A percentile compares a stretch with the other conserved stretches of the same genome.
These are phyloP conservation scores for Salix caprea DNA, from an alignment of 345 rosid species.

Conservation along the genomic window DNA sequence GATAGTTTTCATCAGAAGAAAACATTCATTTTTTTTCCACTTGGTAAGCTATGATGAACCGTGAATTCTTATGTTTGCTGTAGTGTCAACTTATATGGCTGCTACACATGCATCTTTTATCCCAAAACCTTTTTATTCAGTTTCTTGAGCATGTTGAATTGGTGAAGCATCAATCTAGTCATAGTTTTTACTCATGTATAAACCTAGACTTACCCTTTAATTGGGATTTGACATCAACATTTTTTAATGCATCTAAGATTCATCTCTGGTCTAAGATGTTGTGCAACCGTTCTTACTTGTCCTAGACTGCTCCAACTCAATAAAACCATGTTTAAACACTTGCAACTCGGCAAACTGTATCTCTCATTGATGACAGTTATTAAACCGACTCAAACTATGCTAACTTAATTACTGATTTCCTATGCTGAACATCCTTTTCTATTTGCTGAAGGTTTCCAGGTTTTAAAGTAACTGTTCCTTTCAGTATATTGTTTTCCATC, in stretches of 20 bases:
- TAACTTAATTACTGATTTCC: too few species aligned
- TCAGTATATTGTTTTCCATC: neutral
- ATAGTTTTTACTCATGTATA: too few species aligned
- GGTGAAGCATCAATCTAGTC: too few species aligned
- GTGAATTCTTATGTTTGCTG: neutral
- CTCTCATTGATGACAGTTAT: neutral
- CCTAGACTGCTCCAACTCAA: neutral
- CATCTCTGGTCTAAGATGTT: neutral
- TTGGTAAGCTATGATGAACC: neutral
- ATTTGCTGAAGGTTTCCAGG: neutral
- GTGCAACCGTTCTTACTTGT: neutral
- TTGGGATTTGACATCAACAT: too few species aligned
- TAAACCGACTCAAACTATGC: too few species aligned
- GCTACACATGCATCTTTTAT: too few species aligned
- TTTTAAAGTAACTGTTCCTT: neutral
- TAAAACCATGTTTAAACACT: neutral
- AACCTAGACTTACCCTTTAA: too few species aligned
- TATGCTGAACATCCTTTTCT: too few species aligned
- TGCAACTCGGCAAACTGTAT: neutral
- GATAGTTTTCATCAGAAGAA: slow-evolving; percentile 10
- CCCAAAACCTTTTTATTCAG: too few species aligned
- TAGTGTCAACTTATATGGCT: too few species aligned
- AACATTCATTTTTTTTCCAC: neutral
- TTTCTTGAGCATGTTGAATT: too few species aligned
- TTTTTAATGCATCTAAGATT: too few species aligned